phyloP scores from a whole-genome alignment of 352 stramenopile genomes.

The Pythium dissimile region DNA sequence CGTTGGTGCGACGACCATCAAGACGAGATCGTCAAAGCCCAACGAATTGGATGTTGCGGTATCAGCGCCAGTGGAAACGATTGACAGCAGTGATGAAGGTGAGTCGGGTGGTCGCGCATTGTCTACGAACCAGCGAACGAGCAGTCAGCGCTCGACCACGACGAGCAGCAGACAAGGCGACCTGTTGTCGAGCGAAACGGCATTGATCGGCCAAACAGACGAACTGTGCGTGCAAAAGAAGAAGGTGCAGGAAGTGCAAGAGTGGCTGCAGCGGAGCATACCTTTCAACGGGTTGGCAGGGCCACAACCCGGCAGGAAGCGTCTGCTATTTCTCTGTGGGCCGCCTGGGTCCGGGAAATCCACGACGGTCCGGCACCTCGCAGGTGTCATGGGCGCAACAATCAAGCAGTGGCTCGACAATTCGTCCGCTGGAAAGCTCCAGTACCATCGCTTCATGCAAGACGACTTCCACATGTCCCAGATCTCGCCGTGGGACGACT shows the following conservation, averaged over 20 bases:
- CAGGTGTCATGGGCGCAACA: constrained; percentile 33
- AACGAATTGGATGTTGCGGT: constrained; percentile 26
- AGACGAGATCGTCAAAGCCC: not conserved
- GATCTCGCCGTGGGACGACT: constrained; percentile 61
- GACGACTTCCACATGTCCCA: constrained; percentile 50
- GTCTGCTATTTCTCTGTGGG: constrained; percentile 78
- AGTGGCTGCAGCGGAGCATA: constrained; percentile 39
- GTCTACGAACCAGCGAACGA: not conserved
- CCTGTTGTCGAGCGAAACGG: constrained; percentile 49
- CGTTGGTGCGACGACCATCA: not conserved
- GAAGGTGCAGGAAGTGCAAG: constrained; percentile 67
- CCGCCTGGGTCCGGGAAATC: constrained; percentile 82
- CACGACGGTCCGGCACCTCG: constrained; percentile 63
- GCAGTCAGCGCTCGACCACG: not conserved
- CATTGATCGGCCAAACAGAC: constrained; percentile 39
- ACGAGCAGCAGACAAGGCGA: not conserved
- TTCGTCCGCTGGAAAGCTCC: constrained; percentile 40
- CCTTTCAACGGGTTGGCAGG: not conserved
- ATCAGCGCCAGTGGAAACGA: constrained; percentile 28
- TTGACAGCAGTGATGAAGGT: constrained; percentile 25
- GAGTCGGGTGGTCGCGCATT: constrained; percentile 1
- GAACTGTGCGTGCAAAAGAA: constrained; percentile 83
- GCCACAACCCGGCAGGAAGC: constrained; percentile 23
- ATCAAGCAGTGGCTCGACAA: constrained; percentile 79
- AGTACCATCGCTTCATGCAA: constrained; percentile 47